phyloP scores from a whole-genome alignment of 2,329 filamentous ascomycete genomes.

The Metarhizium album region DNA sequence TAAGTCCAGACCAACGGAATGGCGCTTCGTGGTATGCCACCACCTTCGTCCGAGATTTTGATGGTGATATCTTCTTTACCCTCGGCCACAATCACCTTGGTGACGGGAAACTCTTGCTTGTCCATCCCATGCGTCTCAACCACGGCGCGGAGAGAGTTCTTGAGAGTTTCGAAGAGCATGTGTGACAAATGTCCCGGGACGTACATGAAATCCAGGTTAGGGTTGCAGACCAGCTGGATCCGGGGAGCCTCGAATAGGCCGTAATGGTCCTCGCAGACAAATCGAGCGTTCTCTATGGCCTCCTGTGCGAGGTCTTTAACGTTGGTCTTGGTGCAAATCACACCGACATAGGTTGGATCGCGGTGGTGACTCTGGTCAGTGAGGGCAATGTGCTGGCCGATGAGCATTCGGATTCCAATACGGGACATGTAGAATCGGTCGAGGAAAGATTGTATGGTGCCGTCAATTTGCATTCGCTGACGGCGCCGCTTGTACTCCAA shows the following conservation, averaged over 20 bases:
- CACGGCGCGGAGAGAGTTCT: constrained; percentile 94
- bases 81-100: constrained; percentile 94
- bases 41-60: constrained; percentile 94
- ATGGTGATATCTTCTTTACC: constrained; percentile 98
- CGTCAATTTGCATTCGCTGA: constrained; percentile 96
- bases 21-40: constrained; percentile 82
- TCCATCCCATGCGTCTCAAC: constrained; percentile 93
- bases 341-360: constrained; percentile 91
- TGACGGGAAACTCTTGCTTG: constrained; percentile 91
- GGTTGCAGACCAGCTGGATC: constrained; percentile 91
- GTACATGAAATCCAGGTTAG: constrained; percentile 97
- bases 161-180: constrained; percentile 98
- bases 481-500: constrained; percentile 94
- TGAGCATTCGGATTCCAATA: constrained; percentile 98
- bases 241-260: constrained; percentile 94
- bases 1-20: constrained; percentile 99
- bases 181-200: constrained; percentile 97
- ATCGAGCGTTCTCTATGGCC: constrained; percentile 97
- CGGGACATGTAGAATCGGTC: constrained; percentile 99
- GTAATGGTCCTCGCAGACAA: constrained; percentile 98
- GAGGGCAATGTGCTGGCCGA: constrained; percentile 94
- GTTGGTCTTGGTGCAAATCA: constrained; percentile 98
- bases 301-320: constrained; percentile 90
- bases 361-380: constrained; percentile 84
- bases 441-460: constrained; percentile 93